Base-by-base conservation (phyloP, 768 basidiomycete species). In the Lentinula edodes region DNA sequence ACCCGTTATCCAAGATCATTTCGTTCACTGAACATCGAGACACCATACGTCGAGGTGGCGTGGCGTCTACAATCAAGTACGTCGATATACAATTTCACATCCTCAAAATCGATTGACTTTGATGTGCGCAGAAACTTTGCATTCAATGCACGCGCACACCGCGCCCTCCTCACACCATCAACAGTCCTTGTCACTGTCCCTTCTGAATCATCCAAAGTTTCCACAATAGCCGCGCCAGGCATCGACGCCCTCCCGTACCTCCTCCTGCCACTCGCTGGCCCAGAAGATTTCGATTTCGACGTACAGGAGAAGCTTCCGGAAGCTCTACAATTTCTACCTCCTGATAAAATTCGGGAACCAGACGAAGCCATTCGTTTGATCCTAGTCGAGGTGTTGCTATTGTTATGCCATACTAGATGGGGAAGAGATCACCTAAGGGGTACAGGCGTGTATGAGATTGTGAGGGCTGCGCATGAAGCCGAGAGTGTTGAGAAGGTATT, bases 201-300 rank as follows among this genome's bases (percentile, higher is more conserved):
- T 3, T 85, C 42, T 2, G 23, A 7, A 18, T 39, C 35, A 20
- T 13, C 53, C 36, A 18, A 16, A 28, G 15, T 4, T n/a, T 12
- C 36, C 16, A 12, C 15, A n/a, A 66, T 69, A 13, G 72, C 72
- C 3, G 85, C 88, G 3, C 85, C 91, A 2, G 94, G 95, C 5
- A 85, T 98, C 39, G 89, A 94, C 72, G 83, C 89, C 2, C 79
- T 98, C 9, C 89, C 93, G 0, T 90, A 87, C 69, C 79, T 99
- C 10, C 80, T 99, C 3, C 82, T 95, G 0, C 96, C 97, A 0
- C 78, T 99, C 2, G 94, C 96, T 45, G 95, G 96, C 6, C 90
- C 94, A 1, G 97, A 98, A 73, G 97, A 98, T 73, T 88, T 92
- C 62, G 95, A 97, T 61, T 79, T 96, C 1, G 95, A 98, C 63